Conservation (phyloP, 805 yeast species). For the Wickerhamomyces chambardii region DNA sequence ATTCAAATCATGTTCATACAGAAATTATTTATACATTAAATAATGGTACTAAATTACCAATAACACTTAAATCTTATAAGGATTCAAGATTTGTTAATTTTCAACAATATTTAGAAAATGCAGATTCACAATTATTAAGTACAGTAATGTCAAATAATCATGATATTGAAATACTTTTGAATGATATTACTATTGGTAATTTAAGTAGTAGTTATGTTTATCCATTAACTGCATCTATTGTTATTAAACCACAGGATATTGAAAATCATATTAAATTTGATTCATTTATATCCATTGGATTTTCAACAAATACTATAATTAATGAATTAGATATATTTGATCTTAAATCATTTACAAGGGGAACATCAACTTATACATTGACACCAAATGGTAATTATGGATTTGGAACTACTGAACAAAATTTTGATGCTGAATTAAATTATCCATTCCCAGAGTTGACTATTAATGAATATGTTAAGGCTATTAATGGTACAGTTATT, state of each 20-base stretch:
- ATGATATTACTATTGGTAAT: constrained; percentile 4
- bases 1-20: constrained; percentile 7
- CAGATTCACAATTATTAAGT: constrained; percentile 25
- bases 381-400: constrained; percentile 40
- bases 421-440: constrained; percentile 14
- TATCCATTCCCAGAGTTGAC: constrained; percentile 13
- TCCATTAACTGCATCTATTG: constrained; percentile 8
- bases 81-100: constrained; percentile 26
- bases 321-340: constrained; percentile 11
- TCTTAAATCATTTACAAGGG: constrained; percentile 27
- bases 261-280: constrained; percentile 7
- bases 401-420: constrained; percentile 25
- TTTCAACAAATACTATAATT: constrained; percentile 10
- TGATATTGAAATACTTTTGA: constrained; percentile 7
- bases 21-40: constrained; percentile 9
- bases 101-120: constrained; percentile 27
- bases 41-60: constrained; percentile 13
- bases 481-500: constrained; percentile 23
- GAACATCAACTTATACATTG: constrained; percentile 32
- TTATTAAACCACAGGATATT: constrained; percentile 4
- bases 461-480: constrained; percentile 25
- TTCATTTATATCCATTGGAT: constrained; percentile 12
- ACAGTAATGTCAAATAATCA: constrained; percentile 8
- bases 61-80: constrained; percentile 13
- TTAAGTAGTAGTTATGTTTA: constrained; percentile 8